Conservation (phyloP, 306 rosid genomes). For the Vigna mungo region DNA sequence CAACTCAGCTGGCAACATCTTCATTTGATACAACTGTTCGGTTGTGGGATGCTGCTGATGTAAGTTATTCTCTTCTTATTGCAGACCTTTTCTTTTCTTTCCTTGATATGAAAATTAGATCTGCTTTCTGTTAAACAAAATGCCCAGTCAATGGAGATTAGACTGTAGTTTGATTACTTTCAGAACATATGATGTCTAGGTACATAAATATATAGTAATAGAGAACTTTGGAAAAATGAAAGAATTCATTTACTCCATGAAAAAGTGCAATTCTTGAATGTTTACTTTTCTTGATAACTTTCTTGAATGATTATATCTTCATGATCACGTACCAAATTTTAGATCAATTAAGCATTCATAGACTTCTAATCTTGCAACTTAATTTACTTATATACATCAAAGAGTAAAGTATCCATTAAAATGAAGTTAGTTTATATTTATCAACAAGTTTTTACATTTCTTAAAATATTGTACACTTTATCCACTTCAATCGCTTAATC, state of each 20-base stretch:
- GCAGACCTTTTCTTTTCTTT: constrained; percentile 17
- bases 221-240: constrained; percentile 11
- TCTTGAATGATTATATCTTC: background rate
- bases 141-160: background rate
- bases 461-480: background rate
- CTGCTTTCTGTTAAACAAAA: constrained; percentile 32
- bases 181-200: constrained; percentile 1
- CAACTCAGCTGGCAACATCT: constrained; percentile 91
- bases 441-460: background rate
- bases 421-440: background rate
- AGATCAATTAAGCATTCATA: background rate
- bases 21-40: constrained; percentile 90
- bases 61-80: constrained; percentile 44
- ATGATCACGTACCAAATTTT: background rate
- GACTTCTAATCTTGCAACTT: background rate
- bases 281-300: background rate
- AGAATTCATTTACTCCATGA: background rate
- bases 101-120: constrained; percentile 4
- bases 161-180: constrained; percentile 16
- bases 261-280: background rate
- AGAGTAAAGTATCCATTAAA: background rate
- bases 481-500: background rate
- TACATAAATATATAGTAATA: background rate
- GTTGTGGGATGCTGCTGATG: constrained; percentile 96
- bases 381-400: background rate